These are phyloP conservation scores for Microdochium paspali DNA, from an alignment of 2,329 filamentous ascomycete species.

Conservation along the genomic window DNA sequence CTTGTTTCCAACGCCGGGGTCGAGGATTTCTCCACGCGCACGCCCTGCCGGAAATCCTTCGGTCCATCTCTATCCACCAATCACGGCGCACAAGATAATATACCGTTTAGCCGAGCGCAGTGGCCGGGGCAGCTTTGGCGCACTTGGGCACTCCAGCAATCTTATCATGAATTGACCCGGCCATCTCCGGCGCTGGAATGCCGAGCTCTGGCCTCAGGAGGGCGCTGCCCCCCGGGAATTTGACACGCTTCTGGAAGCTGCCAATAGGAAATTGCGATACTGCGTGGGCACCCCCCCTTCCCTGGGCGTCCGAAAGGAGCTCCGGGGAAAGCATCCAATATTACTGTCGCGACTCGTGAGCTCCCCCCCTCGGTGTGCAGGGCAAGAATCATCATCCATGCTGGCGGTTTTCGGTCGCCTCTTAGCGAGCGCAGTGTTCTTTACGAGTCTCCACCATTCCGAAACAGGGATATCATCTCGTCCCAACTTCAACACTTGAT, in stretches of 20 bases:
- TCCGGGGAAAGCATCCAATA: not conserved
- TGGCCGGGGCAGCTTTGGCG: too few species aligned
- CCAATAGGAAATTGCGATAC: not conserved
- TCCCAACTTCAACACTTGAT: not conserved
- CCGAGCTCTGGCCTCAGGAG: not conserved
- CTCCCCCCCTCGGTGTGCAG: not conserved
- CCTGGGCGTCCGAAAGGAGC: not conserved
- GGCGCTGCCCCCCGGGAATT: not conserved
- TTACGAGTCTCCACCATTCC: not conserved
- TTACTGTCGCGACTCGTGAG: too few species aligned
- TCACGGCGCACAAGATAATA: too few species aligned
- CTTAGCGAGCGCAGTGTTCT: not conserved
- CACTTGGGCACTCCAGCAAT: too few species aligned
- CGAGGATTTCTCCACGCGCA: too few species aligned
- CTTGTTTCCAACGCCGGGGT: too few species aligned
- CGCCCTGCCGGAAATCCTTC: too few species aligned
- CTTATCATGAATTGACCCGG: too few species aligned
- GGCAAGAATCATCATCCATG: not conserved
- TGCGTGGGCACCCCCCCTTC: not conserved
- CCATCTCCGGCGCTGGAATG: too few species aligned
- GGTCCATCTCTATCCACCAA: too few species aligned
- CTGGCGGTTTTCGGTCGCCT: not conserved
- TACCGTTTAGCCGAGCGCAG: too few species aligned
- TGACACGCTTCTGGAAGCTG: not conserved
- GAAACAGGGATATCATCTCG: not conserved